These are phyloP conservation scores for Fraxinus velutina DNA, from an alignment of 305 asterid species.

Conservation along the genomic window DNA sequence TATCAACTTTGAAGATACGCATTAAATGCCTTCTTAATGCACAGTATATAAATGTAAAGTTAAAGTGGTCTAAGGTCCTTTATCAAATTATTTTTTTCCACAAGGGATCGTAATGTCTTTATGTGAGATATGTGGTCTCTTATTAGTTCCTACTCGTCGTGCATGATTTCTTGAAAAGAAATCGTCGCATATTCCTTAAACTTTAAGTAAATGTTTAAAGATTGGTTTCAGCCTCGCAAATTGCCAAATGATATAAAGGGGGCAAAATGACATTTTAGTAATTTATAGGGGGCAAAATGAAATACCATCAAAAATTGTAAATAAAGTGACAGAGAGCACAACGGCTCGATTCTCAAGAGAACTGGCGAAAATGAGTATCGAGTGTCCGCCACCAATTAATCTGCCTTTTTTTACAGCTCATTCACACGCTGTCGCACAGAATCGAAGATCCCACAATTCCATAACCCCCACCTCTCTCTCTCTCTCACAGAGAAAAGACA, in stretches of 20 bases:
- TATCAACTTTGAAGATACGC: background rate
- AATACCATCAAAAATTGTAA: background rate
- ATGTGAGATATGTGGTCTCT: background rate
- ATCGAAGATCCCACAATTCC: conserved; percentile 22
- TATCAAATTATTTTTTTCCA: background rate
- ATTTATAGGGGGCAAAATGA: background rate
- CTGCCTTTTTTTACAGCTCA: conserved; percentile 29
- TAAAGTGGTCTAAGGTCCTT: background rate
- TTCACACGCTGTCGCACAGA: background rate
- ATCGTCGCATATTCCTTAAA: background rate
- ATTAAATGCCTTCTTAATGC: background rate
- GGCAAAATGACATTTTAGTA: background rate
- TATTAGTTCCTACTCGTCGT: background rate
- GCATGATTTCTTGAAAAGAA: background rate
- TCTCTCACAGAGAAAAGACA: background rate
- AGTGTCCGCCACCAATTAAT: conserved; percentile 1
- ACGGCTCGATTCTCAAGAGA: conserved; percentile 37
- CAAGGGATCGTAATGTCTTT: background rate
- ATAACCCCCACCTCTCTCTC: conserved; percentile 5
- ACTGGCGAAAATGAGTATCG: background rate
- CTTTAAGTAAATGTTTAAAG: background rate
- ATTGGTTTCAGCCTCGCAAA: background rate
- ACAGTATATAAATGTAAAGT: no score
- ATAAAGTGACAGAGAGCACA: background rate
- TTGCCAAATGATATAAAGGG: background rate